Conservation (phyloP, 306 rosid species). For the Astragalus membranaceus region DNA sequence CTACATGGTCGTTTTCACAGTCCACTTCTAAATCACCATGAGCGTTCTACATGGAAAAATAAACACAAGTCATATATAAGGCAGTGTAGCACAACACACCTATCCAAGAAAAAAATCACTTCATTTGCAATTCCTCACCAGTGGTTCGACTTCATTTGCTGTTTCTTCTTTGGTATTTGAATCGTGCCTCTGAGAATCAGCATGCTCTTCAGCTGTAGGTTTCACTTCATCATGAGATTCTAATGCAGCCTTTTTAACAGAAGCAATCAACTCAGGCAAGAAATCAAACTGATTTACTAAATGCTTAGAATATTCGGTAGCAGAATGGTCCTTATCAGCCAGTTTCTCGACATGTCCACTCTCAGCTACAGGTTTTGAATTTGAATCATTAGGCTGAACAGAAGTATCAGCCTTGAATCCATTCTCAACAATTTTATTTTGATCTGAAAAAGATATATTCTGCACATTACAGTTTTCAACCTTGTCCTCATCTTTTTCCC, state of each 20-base stretch:
- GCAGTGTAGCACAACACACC: constrained; percentile 15
- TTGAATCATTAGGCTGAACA: constrained; percentile 27
- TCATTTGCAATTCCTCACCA: constrained; percentile 38
- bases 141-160: constrained; percentile 45
- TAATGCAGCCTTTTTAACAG: constrained; percentile 67
- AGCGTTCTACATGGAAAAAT: constrained; percentile 44
- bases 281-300: constrained; percentile 50
- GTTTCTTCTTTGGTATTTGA: constrained; percentile 38
- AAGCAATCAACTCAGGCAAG: constrained; percentile 83
- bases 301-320: constrained; percentile 36
- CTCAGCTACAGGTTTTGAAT: constrained; percentile 30
- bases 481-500: constrained; percentile 21
- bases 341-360: constrained; percentile 29
- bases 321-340: constrained; percentile 33
- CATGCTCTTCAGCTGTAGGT: constrained; percentile 34
- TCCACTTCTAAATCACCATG: constrained; percentile 66
- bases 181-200: constrained; percentile 23
- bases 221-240: constrained; percentile 59
- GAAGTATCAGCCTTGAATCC: constrained; percentile 23
- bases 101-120: constrained; percentile 7
- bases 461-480: constrained; percentile 30
- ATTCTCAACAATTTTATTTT: constrained; percentile 27
- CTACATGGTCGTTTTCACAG: constrained; percentile 51
- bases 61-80: constrained; percentile 25
- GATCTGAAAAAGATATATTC: constrained; percentile 28